phyloP scores from a whole-genome alignment of 257 asterid species.

The Coffea canephora region DNA sequence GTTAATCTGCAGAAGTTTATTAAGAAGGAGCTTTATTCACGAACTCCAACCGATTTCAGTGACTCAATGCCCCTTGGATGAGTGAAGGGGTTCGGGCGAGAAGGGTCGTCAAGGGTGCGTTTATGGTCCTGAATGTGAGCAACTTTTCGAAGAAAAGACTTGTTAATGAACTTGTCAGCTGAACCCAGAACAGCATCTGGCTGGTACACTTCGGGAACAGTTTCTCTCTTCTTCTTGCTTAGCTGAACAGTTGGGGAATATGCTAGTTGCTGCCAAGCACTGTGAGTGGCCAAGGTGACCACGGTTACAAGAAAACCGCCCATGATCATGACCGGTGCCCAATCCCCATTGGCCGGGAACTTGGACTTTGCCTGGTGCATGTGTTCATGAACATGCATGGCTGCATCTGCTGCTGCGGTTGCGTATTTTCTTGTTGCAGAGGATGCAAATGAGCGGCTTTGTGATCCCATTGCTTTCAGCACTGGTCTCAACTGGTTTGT shows the following conservation, averaged over 20 bases:
- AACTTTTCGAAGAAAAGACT: conserved; percentile 16
- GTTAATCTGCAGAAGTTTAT: not conserved
- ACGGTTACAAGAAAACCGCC: conserved; percentile 3
- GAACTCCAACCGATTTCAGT: conserved; percentile 8
- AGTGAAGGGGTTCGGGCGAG: conserved; percentile 17
- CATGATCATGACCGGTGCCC: conserved; percentile 11
- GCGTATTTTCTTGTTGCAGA: not conserved
- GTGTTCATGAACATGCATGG: not conserved
- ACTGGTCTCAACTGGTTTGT: conserved; percentile 10
- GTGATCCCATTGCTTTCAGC: conserved; percentile 5
- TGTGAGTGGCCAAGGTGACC: conserved; percentile 4
- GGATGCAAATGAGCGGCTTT: not conserved
- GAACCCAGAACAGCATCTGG: conserved; percentile 3
- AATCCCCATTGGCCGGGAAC: not conserved
- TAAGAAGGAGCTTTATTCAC: not conserved
- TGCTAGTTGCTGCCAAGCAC: conserved; percentile 18
- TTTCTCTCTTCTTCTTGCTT: conserved; percentile 19
- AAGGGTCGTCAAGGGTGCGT: not conserved
- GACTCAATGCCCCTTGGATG: conserved; percentile 3
- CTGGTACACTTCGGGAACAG: conserved; percentile 14
- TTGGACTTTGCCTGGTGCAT: not conserved
- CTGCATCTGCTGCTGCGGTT: not conserved
- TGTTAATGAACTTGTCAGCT: conserved; percentile 8
- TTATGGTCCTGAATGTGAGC: conserved; percentile 19
- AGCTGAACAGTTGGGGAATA: conserved; percentile 14